Evolutionary conservation across 148 eudicot genomes (phyloP).

Genomic region (Rhododendron molle): DNA sequence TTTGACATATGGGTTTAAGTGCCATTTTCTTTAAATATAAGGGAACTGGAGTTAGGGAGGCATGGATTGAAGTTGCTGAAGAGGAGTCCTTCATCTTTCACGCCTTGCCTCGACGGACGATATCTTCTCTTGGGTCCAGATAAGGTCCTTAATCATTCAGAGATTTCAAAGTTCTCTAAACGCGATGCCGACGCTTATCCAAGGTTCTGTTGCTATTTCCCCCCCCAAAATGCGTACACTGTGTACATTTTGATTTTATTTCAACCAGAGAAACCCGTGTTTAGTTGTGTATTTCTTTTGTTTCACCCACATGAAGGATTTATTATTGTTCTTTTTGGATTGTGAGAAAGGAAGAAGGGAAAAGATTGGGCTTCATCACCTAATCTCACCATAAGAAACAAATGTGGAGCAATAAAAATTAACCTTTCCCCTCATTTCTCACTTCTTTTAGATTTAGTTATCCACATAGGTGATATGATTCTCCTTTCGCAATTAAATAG

Average conservation of each 20-base stretch:
- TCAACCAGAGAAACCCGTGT: not conserved
- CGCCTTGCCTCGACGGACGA: slow-evolving; percentile 83
- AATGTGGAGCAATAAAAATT: not conserved
- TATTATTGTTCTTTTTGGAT: not conserved
- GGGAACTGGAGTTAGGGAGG: slow-evolving; percentile 77
- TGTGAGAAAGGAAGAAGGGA: not conserved
- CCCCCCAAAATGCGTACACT: not conserved
- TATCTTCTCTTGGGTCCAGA: slow-evolving; percentile 81
- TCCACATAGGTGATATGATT: not conserved
- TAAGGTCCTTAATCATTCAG: slow-evolving; percentile 57
- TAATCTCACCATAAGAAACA: not conserved
- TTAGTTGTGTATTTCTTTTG: not conserved
- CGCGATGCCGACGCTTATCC: slow-evolving; percentile 81
- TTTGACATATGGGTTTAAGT: not conserved
- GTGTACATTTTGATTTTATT: not conserved
- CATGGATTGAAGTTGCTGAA: slow-evolving; percentile 82
- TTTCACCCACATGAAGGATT: not conserved
- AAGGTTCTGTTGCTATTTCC: slow-evolving; percentile 34
- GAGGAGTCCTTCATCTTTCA: slow-evolving; percentile 82
- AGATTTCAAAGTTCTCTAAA: slow-evolving; percentile 83
- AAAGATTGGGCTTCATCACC: not conserved
- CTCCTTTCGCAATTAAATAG: not conserved
- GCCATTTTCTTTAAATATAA: slow-evolving; percentile 12
- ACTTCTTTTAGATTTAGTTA: not conserved
- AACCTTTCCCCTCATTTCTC: not conserved